phyloP scores from a whole-genome alignment of 23 red algal genomes.

The Agarophyton chilense region DNA sequence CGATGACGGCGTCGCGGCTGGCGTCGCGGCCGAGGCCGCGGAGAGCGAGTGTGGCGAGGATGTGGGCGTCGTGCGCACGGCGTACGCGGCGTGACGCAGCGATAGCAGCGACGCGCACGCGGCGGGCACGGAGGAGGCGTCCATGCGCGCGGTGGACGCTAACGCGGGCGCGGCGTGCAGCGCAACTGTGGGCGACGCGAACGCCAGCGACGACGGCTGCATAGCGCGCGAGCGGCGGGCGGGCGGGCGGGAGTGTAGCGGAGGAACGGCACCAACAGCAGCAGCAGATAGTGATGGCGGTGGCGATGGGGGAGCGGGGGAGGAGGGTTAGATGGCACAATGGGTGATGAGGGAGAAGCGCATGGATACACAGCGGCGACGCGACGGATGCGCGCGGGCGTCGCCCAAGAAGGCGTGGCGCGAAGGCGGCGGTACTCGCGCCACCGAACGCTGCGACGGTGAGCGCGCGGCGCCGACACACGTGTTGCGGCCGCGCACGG shows the following conservation, averaged over 20 bases:
- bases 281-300: background rate
- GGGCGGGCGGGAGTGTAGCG: background rate
- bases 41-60: background rate
- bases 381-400: background rate
- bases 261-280: background rate
- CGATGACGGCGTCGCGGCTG: background rate
- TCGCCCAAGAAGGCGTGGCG: slow-evolving; percentile 1
- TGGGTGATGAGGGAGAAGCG: too few species aligned
- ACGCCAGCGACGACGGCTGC: background rate
- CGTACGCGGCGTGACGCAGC: background rate
- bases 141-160: background rate
- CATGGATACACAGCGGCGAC: too few species aligned
- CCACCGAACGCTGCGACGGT: background rate
- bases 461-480: background rate
- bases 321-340: background rate
- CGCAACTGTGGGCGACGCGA: background rate
- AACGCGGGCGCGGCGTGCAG: slow-evolving; percentile 4
- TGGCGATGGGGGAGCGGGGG: background rate
- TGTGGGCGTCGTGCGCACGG: background rate
- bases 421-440: slow-evolving; percentile 10
- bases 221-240: background rate
- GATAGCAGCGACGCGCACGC: slow-evolving; percentile 23
- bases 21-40: background rate
- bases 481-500: slow-evolving; percentile 29
- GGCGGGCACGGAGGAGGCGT: slow-evolving; percentile 6